Conservation (phyloP, 768 basidiomycete species). For the Leccinellum luteum region DNA sequence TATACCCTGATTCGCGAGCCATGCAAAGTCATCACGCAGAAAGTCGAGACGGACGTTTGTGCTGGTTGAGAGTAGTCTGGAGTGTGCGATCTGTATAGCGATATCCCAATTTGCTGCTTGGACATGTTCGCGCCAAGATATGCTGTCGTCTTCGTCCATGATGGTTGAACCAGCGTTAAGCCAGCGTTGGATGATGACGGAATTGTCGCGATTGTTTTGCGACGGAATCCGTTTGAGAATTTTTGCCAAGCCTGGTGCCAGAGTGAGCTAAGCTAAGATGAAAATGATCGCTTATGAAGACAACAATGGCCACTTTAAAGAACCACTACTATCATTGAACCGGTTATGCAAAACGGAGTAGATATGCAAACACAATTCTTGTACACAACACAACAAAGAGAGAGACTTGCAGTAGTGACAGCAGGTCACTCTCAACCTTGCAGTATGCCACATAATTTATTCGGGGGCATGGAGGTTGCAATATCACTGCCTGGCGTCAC, state of each 20-base stretch:
- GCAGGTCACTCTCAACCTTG: too few relatives aligned
- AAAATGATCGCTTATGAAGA: not conserved
- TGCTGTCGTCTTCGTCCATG: constrained; percentile 32
- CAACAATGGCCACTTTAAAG: too few relatives aligned
- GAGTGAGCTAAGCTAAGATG: not conserved
- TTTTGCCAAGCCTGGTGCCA: not conserved
- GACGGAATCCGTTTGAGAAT: not conserved
- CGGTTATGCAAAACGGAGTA: too few relatives aligned
- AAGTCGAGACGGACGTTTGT: constrained; percentile 58
- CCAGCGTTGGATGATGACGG: constrained; percentile 59
- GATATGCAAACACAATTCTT: too few relatives aligned
- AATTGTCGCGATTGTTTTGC: not conserved
- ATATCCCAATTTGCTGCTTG: constrained; percentile 50
- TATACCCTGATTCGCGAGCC: constrained; percentile 60
- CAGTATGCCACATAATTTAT: too few relatives aligned
- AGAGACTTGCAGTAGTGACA: too few relatives aligned
- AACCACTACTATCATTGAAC: too few relatives aligned
- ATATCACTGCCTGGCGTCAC: too few relatives aligned
- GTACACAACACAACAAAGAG: too few relatives aligned
- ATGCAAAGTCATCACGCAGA: constrained; percentile 57
- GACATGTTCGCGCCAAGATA: constrained; percentile 53
- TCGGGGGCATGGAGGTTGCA: too few relatives aligned
- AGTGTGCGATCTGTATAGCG: constrained; percentile 54
- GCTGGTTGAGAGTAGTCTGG: constrained; percentile 46
- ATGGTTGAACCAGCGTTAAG: constrained; percentile 5